These are phyloP conservation scores for Ricinus communis DNA, from an alignment of 345 rosid genomes.

Conservation along the genomic window DNA sequence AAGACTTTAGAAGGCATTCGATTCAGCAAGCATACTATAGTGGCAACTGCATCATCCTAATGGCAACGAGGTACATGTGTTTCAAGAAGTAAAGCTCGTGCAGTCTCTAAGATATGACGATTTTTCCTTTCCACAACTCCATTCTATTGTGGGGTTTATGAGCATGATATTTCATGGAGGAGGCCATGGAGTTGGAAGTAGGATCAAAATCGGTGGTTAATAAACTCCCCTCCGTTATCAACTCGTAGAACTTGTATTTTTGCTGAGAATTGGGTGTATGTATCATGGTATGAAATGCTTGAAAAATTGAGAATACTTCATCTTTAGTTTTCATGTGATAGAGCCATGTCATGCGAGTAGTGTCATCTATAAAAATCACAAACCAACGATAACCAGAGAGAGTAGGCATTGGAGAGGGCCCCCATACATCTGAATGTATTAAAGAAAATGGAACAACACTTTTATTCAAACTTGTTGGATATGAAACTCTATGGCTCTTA, in stretches of 20 bases:
- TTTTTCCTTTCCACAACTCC: background rate
- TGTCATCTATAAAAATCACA: constrained; percentile 18
- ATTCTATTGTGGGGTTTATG: background rate
- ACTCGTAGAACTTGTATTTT: background rate
- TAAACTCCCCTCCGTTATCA: background rate
- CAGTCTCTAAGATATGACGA: background rate
- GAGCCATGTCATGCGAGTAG: background rate
- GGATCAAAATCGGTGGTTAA: rapidly evolving
- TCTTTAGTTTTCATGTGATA: background rate
- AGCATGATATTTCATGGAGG: background rate
- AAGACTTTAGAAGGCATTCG: background rate
- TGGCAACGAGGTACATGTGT: background rate
- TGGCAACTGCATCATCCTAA: background rate
- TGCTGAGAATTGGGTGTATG: background rate
- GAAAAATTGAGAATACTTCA: background rate
- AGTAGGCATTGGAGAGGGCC: background rate
- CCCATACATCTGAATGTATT: constrained; percentile 7
- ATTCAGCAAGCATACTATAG: background rate
- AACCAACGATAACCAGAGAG: background rate
- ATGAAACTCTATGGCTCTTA: constrained; percentile 6
- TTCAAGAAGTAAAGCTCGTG: background rate
- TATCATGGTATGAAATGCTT: background rate
- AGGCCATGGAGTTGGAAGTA: background rate
- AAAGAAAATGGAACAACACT: background rate
- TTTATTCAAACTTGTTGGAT: background rate